Percentiles rank a stretch among this genome's conserved stretches.
Conservation (phyloP, 768 basidiomycete genomes). For the Collybiopsis luxurians region DNA sequence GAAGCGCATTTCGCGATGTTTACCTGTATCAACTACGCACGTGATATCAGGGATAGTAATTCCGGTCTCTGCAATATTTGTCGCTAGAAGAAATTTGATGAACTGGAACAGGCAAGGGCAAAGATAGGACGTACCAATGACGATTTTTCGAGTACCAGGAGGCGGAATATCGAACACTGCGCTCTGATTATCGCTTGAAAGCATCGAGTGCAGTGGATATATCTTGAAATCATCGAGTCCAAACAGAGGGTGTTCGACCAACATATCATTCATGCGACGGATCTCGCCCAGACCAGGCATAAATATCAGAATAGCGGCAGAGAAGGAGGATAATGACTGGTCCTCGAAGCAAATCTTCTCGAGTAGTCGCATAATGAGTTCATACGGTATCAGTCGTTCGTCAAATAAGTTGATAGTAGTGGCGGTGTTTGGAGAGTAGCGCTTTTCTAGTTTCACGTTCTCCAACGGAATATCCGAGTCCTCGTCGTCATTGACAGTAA, state of each 20-base stretch:
- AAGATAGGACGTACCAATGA: conserved; percentile 62
- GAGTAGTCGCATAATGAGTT: conserved; percentile 80
- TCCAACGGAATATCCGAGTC: conserved; percentile 49
- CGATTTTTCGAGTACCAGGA: conserved; percentile 82
- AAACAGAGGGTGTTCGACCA: conserved; percentile 74
- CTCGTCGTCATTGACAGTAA: conserved; percentile 57
- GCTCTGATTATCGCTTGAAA: conserved; percentile 88
- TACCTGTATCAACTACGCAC: conserved; percentile 92
- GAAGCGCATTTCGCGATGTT: conserved; percentile 95
- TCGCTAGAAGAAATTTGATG: conserved; percentile 46
- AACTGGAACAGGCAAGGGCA: neutral
- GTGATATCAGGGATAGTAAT: conserved; percentile 98
- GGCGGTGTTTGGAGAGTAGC: conserved; percentile 75
- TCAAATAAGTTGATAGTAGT: conserved; percentile 83
- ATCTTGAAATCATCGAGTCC: conserved; percentile 66
- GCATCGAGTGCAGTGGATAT: conserved; percentile 87
- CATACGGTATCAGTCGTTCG: conserved; percentile 87
- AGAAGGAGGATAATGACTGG: conserved; percentile 47
- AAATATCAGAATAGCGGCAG: conserved; percentile 84
- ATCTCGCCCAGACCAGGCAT: conserved; percentile 96
- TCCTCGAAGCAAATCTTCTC: conserved; percentile 82
- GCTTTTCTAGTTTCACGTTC: conserved; percentile 63
- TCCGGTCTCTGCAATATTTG: conserved; percentile 95
- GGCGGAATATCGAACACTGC: conserved; percentile 91
- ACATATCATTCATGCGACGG: conserved; percentile 77